Base-by-base conservation (phyloP, 345 rosid species). In the Streptanthus diversifolius region DNA sequence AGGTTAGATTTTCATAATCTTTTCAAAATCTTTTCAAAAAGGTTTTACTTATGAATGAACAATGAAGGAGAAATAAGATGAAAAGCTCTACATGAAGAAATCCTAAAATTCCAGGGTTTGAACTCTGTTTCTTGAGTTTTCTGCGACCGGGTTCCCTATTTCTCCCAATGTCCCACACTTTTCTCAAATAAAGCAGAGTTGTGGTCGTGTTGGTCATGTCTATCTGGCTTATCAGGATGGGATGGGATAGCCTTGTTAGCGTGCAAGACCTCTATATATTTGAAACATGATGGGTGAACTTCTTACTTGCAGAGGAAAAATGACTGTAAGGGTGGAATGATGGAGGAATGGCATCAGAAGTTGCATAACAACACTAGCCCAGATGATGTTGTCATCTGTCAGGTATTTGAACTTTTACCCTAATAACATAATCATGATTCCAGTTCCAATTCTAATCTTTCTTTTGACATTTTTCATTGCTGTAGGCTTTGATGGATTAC, bases 261-360 rank as follows among this genome's bases (percentile, higher is more conserved):
- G 24, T 58, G 37, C 68, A 75, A 25, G 44, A 56, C 61, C 66
- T 62, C 13, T 70, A 63, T 63, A 68, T 22, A 64, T 59, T 41
- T 47, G 43, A 63, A 29, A 13, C 51, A 54, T 74, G 56, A 41
- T 69, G 32, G 57, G 57, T 58, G 63, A 57, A 39, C 49, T 62
- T 51, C 8, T 52, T 47, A 15, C 35, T 52, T 21, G 68, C 83
- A 95, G 99, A 90, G 99, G 72, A 84, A 91, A 14, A 95, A 91
- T 85, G 79, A 86, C 25, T 95, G 99, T 86, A 90, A 90, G 81
- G 99, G 99, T 80, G 97, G 89, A 80, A 88, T 95, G 82, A 95
- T 95, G 98, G 99, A 95, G 85, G 97, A 95, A 82, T 95, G 99
- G 99, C 99, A 95, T 85, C 99, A 95, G 83, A 95, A 95, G 81